A percentile compares a stretch with the other conserved stretches of the same genome.
Conservation (phyloP, 75 land plant genomes). For the Cryptomeria japonica region DNA sequence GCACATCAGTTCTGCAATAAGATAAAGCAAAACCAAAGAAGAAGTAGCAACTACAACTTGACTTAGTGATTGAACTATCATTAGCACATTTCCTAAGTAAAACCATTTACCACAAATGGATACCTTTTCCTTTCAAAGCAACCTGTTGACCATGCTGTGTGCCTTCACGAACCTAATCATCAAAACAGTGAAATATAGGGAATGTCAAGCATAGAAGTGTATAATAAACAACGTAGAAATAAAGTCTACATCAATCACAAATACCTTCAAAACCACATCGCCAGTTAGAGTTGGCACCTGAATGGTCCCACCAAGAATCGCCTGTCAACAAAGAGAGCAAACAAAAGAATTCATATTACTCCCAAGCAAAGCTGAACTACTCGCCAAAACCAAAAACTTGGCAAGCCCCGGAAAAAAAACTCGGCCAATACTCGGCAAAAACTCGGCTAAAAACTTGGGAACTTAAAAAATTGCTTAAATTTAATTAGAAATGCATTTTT, state of each 20-base stretch:
- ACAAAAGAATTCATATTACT: not conserved
- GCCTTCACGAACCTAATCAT: conserved; percentile 84
- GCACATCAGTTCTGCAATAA: not conserved
- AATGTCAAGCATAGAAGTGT: not conserved
- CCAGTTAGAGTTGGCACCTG: conserved; percentile 96
- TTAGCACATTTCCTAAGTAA: not conserved
- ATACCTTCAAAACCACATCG: conserved; percentile 91
- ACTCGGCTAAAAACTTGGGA: too few species aligned
- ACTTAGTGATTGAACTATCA: not conserved
- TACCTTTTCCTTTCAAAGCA: conserved; percentile 90
- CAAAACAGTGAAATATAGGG: not conserved
- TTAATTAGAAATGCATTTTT: too few species aligned
- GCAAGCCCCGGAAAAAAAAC: too few species aligned
- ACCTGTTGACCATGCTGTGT: conserved; percentile 99
- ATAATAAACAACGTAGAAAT: not conserved
- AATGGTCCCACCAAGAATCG: conserved; percentile 90
- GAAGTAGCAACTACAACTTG: not conserved
- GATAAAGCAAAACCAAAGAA: not conserved
- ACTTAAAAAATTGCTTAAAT: too few species aligned
- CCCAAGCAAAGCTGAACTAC: too few species aligned
- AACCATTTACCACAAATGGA: not conserved
- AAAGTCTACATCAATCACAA: not conserved
- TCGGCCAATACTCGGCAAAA: too few species aligned
- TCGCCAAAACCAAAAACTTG: too few species aligned
- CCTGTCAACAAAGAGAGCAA: conserved; percentile 45